A percentile compares a stretch with the other conserved stretches of the same genome.
Evolutionary conservation across 73 alveolate genomes (phyloP).

Genomic region (Tetrahymena borealis): DNA sequence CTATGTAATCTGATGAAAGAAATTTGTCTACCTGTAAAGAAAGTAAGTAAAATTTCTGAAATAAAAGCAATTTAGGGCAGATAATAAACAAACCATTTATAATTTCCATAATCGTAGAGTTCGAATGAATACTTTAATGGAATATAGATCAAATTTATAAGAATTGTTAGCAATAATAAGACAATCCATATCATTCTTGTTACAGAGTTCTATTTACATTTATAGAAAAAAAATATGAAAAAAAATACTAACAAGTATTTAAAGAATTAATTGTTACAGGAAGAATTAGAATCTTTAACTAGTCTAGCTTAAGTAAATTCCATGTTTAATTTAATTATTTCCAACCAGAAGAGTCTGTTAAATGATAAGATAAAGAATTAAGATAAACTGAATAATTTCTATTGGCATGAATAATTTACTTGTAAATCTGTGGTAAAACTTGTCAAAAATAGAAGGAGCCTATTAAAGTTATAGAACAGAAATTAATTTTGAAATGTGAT

Average conservation of each 20-base stretch:
- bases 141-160: neutral
- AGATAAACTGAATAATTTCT: neutral
- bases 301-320: neutral
- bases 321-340: neutral
- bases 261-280: neutral
- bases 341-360: neutral
- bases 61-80: neutral
- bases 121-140: neutral
- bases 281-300: neutral
- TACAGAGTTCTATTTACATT: neutral
- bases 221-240: neutral
- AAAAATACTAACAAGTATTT: neutral
- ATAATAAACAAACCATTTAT: neutral
- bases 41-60: neutral
- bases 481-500: no score
- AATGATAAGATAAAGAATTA: neutral
- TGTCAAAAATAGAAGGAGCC: neutral
- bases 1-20: neutral
- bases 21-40: neutral
- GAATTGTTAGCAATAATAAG: neutral
- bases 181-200: neutral
- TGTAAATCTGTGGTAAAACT: neutral
- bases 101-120: neutral
- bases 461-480: neutral
- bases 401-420: neutral